phyloP scores from a whole-genome alignment of 768 basidiomycete genomes.

The Tylopilus subfusipes region DNA sequence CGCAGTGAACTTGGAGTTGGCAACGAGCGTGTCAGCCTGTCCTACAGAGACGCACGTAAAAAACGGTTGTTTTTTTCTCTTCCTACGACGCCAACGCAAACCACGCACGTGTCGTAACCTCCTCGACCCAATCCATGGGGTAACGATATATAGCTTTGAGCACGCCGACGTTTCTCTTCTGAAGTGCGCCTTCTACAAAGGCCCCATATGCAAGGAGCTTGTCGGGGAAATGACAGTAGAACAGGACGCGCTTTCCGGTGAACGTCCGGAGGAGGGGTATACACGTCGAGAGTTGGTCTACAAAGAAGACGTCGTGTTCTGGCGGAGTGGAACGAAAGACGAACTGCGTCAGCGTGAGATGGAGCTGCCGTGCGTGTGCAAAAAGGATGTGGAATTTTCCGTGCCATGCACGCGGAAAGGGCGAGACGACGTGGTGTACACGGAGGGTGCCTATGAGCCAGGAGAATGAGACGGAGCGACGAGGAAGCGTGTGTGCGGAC shows the following conservation, averaged over 20 bases:
- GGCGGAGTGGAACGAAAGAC: conserved; percentile 48
- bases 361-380: conserved; percentile 85
- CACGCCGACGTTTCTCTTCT: conserved; percentile 40
- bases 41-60: conserved; percentile 40
- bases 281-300: conserved; percentile 93
- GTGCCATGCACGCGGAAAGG: conserved; percentile 76
- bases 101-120: conserved; percentile 76
- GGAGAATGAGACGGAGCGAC: conserved; percentile 14
- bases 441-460: conserved; percentile 64
- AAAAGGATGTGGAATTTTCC: conserved; percentile 86
- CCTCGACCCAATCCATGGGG: conserved; percentile 90
- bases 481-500: not conserved
- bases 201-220: conserved; percentile 79
- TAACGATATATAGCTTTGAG: conserved; percentile 77
- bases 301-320: conserved; percentile 81
- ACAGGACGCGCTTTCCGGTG: conserved; percentile 77
- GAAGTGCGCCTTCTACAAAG: conserved; percentile 49
- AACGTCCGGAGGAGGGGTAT: conserved; percentile 75
- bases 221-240: conserved; percentile 98
- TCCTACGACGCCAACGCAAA: not conserved
- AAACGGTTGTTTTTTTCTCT: not conserved
- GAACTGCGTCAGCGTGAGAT: conserved; percentile 54
- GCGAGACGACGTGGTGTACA: conserved; percentile 67
- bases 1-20: conserved; percentile 90
- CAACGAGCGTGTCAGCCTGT: conserved; percentile 86